Evolutionary conservation across 2,329 filamentous ascomycete species (phyloP).

Genomic region (Chaetomium olivaceum): DNA sequence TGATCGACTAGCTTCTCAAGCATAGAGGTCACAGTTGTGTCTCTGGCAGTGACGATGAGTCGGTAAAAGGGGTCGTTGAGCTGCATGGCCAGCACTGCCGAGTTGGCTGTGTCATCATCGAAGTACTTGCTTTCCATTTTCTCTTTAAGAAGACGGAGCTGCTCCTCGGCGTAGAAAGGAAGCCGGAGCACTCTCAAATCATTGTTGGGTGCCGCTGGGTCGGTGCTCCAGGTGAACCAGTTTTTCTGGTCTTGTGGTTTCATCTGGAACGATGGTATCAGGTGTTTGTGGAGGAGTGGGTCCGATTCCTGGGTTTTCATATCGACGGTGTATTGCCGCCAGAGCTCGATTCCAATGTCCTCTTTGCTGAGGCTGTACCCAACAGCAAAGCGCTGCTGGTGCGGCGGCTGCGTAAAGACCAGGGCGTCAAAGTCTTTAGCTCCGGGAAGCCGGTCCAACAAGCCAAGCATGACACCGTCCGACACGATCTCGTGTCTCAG

Average conservation of each 20-base stretch:
- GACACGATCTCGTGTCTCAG: neutral
- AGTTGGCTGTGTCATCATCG: neutral
- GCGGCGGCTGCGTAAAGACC: neutral
- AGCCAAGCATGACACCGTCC: neutral
- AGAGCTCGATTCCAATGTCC: neutral
- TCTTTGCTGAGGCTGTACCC: neutral
- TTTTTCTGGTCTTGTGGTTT: neutral
- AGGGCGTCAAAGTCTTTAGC: neutral
- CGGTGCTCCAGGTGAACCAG: neutral
- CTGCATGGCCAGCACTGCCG: neutral
- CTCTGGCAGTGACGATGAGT: neutral
- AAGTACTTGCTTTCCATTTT: neutral
- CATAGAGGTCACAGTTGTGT: too few relatives aligned
- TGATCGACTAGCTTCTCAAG: neutral
- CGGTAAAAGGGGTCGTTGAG: neutral
- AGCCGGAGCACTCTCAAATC: neutral
- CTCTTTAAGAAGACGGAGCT: neutral
- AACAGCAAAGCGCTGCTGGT: neutral
- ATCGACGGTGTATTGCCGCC: neutral
- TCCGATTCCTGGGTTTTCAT: neutral
- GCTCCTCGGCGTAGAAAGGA: neutral
- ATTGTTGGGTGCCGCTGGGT: neutral
- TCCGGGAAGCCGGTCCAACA: neutral
- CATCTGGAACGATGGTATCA: neutral
- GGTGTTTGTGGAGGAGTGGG: neutral